phyloP scores from a whole-genome alignment of 2,329 filamentous ascomycete genomes.

The Aspergillus cejpii region DNA sequence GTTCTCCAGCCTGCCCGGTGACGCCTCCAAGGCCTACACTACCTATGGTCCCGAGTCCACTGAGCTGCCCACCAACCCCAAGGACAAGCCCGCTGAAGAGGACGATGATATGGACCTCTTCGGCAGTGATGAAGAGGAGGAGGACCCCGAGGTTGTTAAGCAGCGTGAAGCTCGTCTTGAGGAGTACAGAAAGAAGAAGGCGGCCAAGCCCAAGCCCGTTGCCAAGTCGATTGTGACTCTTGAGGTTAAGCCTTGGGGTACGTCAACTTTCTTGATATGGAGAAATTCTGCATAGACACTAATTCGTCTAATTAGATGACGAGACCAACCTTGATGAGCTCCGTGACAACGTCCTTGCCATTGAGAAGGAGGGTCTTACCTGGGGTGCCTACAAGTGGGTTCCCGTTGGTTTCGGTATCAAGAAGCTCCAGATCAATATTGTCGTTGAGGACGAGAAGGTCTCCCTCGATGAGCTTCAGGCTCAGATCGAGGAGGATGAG shows the following conservation, averaged over 20 bases:
- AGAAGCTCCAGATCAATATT: constrained; percentile 98
- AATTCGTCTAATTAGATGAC: constrained; percentile 54
- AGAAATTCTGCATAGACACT: too few relatives aligned
- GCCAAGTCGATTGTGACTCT: constrained; percentile 96
- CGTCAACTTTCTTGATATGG: too few relatives aligned
- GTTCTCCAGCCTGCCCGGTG: constrained; percentile 83
- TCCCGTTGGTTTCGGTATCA: constrained; percentile 92
- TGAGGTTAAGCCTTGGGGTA: constrained; percentile 99
- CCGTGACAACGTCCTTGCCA: constrained; percentile 70
- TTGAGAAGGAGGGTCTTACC: constrained; percentile 88
- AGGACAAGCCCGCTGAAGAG: constrained; percentile 71
- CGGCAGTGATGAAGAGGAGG: constrained; percentile 87
- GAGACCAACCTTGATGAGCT: constrained; percentile 86
- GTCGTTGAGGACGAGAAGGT: constrained; percentile 97
- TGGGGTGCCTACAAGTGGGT: constrained; percentile 92
- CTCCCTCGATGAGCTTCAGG: constrained; percentile 77
- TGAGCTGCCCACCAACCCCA: constrained; percentile 75
- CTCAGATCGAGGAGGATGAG: constrained; percentile 77
- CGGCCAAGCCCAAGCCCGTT: constrained; percentile 77
- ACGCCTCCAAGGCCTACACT: constrained; percentile 80
- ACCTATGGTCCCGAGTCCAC: constrained; percentile 80
- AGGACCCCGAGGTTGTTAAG: constrained; percentile 77
- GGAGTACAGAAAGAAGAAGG: constrained; percentile 97
- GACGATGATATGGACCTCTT: constrained; percentile 91
- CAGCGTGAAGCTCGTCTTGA: constrained; percentile 83